Percentiles rank a stretch among this genome's conserved stretches.
Evolutionary conservation across 1,284 basidiomycete species (phyloP).

Genomic region (Pholiota adiposa): DNA sequence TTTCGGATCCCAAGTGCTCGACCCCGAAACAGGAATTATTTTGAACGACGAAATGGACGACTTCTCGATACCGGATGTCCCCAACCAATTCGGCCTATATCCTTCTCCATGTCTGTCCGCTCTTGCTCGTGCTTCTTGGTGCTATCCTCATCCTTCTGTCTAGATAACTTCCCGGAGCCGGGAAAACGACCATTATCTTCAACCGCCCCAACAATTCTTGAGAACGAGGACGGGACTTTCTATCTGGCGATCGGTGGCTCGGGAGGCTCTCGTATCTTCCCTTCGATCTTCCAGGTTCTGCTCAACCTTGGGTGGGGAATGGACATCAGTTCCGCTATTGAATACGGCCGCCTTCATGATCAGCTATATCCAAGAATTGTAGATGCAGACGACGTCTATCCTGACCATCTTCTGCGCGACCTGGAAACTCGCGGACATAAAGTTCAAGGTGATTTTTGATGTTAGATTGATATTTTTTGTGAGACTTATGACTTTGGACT

Average conservation of each 20-base stretch:
- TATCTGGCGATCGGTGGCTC: constrained; percentile 81
- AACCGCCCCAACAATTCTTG: constrained; percentile 80
- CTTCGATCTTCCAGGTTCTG: constrained; percentile 79
- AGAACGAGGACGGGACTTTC: constrained; percentile 72
- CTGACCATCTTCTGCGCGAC: constrained; percentile 54
- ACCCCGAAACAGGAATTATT: constrained; percentile 84
- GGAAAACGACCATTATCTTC: constrained; percentile 90
- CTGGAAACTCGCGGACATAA: constrained; percentile 74
- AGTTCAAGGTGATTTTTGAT: constrained; percentile 56
- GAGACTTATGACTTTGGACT: constrained; percentile 3
- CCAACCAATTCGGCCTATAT: constrained; percentile 85
- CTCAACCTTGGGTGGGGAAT: constrained; percentile 85
- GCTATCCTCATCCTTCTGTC: constrained; percentile 1
- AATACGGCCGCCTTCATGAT: constrained; percentile 89
- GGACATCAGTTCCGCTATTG: constrained; percentile 81
- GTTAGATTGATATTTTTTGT: not conserved
- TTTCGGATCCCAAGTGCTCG: constrained; percentile 88
- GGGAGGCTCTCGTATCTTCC: constrained; percentile 88
- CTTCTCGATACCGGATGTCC: constrained; percentile 80
- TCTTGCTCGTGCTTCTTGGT: not conserved
- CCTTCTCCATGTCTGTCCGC: constrained; percentile 76
- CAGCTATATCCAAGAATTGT: constrained; percentile 79
- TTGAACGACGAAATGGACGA: constrained; percentile 96
- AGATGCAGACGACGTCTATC: constrained; percentile 69
- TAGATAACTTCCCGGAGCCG: constrained; percentile 87